Evolutionary conservation across 208 protist species (phyloP), one percentile per base, ranked within the genome.

Genomic region (Naegleria lovaniensis): DNA sequence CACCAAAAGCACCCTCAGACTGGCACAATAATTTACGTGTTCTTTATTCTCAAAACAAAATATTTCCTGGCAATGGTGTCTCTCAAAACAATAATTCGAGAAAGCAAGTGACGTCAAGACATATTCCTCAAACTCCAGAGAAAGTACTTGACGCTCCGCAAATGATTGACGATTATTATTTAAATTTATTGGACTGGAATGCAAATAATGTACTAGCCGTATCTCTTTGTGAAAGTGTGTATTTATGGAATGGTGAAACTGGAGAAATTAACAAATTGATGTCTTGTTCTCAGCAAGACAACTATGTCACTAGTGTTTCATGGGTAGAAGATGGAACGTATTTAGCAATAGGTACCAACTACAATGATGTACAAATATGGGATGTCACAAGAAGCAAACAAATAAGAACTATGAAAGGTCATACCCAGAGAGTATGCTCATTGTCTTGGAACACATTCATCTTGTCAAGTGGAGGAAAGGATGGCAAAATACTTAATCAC

Each of bases 121-220:
- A 96, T 75, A 98, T 99, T 91, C 94, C 98, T 25, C 94, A 97
- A 85, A 97, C 95, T 2, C 96, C 97, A 3, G 97, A 99, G 88
- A 94, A 97, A 90, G 98, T 99, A 75, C 94, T 99, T 0, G 99
- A 99, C 93, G 99, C 99, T 39, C 98, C 98, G 0, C 97, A 98
- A 89, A 94, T 99, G 87, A 92, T 98, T 84, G 98, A 99, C 91
- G 98, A 99, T 95, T 99, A 98, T 92, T 99, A 99, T 95, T 94
- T 99, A 19, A 99, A 99, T 92, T 93, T 99, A 11, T 94, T 99
- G 5, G 98, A 99, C 94, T 99, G 98, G 98, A 96, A 93, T 75
- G 91, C 90, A 33, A 93, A 93, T 38, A 94, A 97, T 88, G 87
- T 98, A 9, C 93, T 99, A 15, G 96, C 97, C 33, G 98, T 99